Evolutionary conservation across 331 rosid species (phyloP).

Genomic region (Quercus phellos): DNA sequence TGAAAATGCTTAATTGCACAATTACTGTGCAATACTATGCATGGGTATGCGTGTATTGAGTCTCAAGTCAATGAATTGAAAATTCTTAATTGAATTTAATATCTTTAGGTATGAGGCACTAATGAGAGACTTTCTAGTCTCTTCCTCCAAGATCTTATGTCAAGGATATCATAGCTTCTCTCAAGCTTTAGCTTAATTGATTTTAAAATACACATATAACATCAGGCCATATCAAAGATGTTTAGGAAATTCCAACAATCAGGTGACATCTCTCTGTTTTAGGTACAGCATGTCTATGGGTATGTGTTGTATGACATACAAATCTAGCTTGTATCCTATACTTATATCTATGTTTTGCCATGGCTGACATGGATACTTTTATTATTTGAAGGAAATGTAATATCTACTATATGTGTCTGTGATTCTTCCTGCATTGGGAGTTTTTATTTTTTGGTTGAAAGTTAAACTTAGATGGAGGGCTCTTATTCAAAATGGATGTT

Average conservation of each 20-base stretch:
- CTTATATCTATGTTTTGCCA: background rate
- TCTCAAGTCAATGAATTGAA: background rate
- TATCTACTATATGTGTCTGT: background rate
- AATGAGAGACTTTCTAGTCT: background rate
- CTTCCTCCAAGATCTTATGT: constrained; percentile 1
- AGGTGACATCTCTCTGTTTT: background rate
- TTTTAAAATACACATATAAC: background rate
- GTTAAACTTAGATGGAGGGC: background rate
- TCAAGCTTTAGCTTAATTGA: background rate
- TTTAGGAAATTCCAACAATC: background rate
- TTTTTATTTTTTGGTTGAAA: background rate
- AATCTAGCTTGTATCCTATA: background rate
- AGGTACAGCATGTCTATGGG: background rate
- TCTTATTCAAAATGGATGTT: background rate
- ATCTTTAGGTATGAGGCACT: constrained; percentile 9
- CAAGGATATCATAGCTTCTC: background rate
- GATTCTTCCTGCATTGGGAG: background rate
- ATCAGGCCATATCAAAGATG: background rate
- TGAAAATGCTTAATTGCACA: background rate
- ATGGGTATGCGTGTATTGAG: constrained; percentile 2
- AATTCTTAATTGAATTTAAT: background rate
- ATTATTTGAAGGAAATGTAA: background rate
- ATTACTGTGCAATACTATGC: background rate
- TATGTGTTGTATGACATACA: background rate
- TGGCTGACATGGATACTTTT: background rate